A percentile compares a stretch with the other conserved stretches of the same genome.
Evolutionary conservation across 1,139 yeast species (phyloP).

Genomic region (Candida neerlandica): DNA sequence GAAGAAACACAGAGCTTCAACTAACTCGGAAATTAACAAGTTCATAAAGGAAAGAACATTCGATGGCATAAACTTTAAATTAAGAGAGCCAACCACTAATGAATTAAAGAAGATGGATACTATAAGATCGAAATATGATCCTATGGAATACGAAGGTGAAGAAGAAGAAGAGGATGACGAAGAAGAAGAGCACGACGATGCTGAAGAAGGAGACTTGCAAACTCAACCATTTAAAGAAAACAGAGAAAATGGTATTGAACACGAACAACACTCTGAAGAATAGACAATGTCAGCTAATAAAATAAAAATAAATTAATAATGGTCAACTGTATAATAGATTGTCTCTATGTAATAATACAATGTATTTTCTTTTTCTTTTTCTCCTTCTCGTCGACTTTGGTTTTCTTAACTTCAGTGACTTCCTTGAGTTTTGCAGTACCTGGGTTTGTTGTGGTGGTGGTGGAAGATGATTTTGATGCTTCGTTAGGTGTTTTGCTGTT

Average conservation of each 20-base stretch:
- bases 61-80: slow-evolving; percentile 58
- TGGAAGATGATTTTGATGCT: background rate
- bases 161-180: slow-evolving; percentile 39
- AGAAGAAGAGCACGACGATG: slow-evolving; percentile 23
- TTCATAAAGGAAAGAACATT: slow-evolving; percentile 53
- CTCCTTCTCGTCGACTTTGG: slow-evolving; percentile 9
- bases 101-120: slow-evolving; percentile 72
- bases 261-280: slow-evolving; percentile 22
- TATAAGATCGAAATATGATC: slow-evolving; percentile 70
- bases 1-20: slow-evolving; percentile 72
- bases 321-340: background rate
- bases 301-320: background rate
- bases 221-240: slow-evolving; percentile 53
- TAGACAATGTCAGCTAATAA: slow-evolving; percentile 12
- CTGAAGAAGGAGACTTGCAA: slow-evolving; percentile 28
- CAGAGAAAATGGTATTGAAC: slow-evolving; percentile 9
- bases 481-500: background rate
- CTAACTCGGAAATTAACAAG: slow-evolving; percentile 50
- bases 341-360: slow-evolving; percentile 23
- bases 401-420: slow-evolving; percentile 10
- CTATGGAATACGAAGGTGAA: slow-evolving; percentile 67
- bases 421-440: background rate
- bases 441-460: slow-evolving; percentile 4
- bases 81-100: slow-evolving; percentile 73
- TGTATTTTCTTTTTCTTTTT: slow-evolving; percentile 18